phyloP scores from a whole-genome alignment of 176 grass and related monocot genomes.

The Oryza glaberrima region DNA sequence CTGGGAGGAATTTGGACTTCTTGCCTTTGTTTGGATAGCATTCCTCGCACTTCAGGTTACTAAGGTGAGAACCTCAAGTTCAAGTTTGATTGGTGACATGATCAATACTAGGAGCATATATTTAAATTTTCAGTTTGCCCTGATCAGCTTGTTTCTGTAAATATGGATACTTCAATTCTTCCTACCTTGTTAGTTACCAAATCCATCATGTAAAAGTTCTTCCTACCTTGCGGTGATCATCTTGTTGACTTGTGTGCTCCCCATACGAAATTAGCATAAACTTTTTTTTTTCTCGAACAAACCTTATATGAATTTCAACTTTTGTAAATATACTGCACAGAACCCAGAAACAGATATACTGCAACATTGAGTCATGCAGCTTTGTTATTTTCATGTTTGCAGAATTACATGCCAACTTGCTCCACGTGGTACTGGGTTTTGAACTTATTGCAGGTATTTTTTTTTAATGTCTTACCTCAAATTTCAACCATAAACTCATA shows the following conservation, averaged over 20 bases:
- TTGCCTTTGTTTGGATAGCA: slow-evolving; percentile 65
- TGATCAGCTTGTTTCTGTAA: background rate
- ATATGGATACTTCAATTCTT: background rate
- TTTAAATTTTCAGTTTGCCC: background rate
- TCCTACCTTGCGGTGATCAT: background rate
- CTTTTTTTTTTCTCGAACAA: background rate
- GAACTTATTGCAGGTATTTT: slow-evolving; percentile 73
- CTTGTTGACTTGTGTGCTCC: background rate
- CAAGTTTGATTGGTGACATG: background rate
- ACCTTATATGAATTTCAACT: background rate
- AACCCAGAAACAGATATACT: background rate
- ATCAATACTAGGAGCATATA: too few species aligned
- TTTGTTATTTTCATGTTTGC: slow-evolving; percentile 19
- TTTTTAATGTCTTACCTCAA: background rate
- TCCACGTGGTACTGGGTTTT: slow-evolving; percentile 66
- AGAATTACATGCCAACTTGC: slow-evolving; percentile 68
- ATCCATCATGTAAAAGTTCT: background rate
- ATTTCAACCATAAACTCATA: background rate
- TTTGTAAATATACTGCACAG: background rate
- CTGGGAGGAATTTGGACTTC: slow-evolving; percentile 72
- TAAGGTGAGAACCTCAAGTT: slow-evolving; percentile 46
- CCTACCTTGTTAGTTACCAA: background rate
- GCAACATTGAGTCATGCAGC: background rate
- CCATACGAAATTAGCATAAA: background rate
- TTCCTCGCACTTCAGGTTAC: slow-evolving; percentile 75